Conservation (phyloP, 805 yeast genomes). For the Cyberlindnera sargentensis region DNA sequence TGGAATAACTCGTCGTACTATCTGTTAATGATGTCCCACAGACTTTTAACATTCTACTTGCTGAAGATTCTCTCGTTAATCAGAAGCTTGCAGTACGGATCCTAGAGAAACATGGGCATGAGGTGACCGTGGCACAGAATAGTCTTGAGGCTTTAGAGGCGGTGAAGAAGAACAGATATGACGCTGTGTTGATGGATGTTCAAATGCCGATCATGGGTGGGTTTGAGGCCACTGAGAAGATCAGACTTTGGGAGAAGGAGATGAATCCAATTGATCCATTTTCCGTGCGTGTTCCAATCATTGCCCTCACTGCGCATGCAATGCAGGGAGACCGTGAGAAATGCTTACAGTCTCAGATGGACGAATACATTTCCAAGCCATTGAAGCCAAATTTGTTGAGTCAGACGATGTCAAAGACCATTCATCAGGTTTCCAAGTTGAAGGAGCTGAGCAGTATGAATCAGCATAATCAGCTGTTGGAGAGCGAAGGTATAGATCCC, state of each 20-base stretch:
- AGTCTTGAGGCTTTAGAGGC: slow-evolving; percentile 81
- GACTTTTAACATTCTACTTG: slow-evolving; percentile 66
- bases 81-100: slow-evolving; percentile 84
- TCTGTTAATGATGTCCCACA: slow-evolving; percentile 72
- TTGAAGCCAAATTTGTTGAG: slow-evolving; percentile 74
- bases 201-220: slow-evolving; percentile 98
- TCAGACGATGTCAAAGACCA: slow-evolving; percentile 81
- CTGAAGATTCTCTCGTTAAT: slow-evolving; percentile 83
- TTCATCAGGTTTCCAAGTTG: slow-evolving; percentile 58
- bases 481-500: slow-evolving; percentile 9
- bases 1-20: slow-evolving; percentile 76
- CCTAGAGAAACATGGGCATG: slow-evolving; percentile 79
- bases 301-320: slow-evolving; percentile 89
- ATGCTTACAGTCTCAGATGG: slow-evolving; percentile 86
- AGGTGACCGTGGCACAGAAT: slow-evolving; percentile 78
- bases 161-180: slow-evolving; percentile 58
- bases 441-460: slow-evolving; percentile 34
- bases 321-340: slow-evolving; percentile 90
- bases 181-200: slow-evolving; percentile 85
- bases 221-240: slow-evolving; percentile 82
- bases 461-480: slow-evolving; percentile 19
- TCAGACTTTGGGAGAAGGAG: slow-evolving; percentile 83
- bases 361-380: slow-evolving; percentile 84
- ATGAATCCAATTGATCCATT: slow-evolving; percentile 63
- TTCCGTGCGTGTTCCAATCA: slow-evolving; percentile 75